phyloP scores from a whole-genome alignment of 1,284 basidiomycete species.

The Rhodofomes roseus region DNA sequence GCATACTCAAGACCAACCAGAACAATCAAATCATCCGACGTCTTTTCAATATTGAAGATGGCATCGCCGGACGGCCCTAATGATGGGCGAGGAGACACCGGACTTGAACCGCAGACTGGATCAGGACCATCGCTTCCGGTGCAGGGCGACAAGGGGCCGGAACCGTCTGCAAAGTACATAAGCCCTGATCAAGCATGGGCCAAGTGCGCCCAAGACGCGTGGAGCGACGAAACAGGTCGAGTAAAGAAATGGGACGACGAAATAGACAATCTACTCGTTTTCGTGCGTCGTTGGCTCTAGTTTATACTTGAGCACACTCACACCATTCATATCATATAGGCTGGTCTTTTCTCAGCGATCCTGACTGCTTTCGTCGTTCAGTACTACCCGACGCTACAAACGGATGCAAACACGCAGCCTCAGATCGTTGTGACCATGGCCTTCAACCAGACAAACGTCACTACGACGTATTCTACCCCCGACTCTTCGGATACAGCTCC shows the following conservation, averaged over 20 bases:
- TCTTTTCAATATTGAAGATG: no score
- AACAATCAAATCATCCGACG: no score
- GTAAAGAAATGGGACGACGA: conserved; percentile 11
- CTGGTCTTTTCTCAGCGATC: conserved; percentile 14
- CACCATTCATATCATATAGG: not conserved
- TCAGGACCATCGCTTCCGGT: no score
- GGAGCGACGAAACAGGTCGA: conserved; percentile 4
- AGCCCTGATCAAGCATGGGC: no score
- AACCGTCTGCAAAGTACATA: no score
- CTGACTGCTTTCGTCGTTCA: conserved; percentile 11
- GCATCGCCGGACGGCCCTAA: no score
- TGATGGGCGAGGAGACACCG: no score
- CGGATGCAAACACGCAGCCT: not conserved
- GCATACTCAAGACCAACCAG: no score
- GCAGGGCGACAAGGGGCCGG: no score
- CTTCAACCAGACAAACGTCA: not conserved
- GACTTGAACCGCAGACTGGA: no score
- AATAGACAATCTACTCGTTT: conserved; percentile 13
- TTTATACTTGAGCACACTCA: not conserved
- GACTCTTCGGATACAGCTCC: no score
- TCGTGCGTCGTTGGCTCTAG: not conserved
- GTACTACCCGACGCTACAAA: conserved; percentile 5
- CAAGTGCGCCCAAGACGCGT: conserved; percentile 4
- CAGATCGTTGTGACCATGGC: not conserved
- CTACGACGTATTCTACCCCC: not conserved